phyloP scores from a whole-genome alignment of 345 rosid genomes.

The Mallotus nudiflorus region DNA sequence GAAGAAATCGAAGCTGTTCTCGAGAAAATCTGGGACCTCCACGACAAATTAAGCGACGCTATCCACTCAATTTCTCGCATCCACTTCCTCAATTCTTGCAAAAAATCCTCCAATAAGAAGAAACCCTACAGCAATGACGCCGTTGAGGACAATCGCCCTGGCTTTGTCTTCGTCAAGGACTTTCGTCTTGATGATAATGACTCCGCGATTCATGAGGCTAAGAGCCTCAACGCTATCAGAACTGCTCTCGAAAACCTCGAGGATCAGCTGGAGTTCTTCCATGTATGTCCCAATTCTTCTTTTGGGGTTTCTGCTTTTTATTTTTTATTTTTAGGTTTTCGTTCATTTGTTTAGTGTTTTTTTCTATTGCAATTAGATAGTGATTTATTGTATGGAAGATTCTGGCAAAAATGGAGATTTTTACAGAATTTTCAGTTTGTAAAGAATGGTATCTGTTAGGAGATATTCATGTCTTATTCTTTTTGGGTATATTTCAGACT shows the following conservation, averaged over 20 bases:
- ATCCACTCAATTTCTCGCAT: conserved; percentile 79
- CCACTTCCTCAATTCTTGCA: conserved; percentile 76
- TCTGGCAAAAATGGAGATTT: too few species aligned
- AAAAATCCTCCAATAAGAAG: conserved; percentile 44
- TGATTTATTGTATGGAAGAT: too few species aligned
- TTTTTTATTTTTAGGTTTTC: too few species aligned
- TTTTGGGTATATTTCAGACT: conserved; percentile 49
- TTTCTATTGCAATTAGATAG: too few species aligned
- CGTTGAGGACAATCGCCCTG: conserved; percentile 47
- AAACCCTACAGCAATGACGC: conserved; percentile 30
- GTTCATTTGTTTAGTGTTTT: too few species aligned
- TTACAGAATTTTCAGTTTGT: too few species aligned
- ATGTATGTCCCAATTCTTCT: conserved; percentile 45
- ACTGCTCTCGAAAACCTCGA: conserved; percentile 94
- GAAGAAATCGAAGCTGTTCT: conserved; percentile 85
- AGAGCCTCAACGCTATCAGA: conserved; percentile 82
- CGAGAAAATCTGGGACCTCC: conserved; percentile 95
- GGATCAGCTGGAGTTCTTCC: conserved; percentile 95
- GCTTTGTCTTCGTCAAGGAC: conserved; percentile 83
- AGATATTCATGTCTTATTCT: too few species aligned
- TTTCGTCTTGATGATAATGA: conserved; percentile 50
- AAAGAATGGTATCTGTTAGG: too few species aligned
- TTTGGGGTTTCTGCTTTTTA: neutral
- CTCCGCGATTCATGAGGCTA: conserved; percentile 74
- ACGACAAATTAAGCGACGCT: conserved; percentile 95